Evolutionary conservation across 2,329 filamentous ascomycete genomes (phyloP).

Genomic region (Fusarium devonianum): DNA sequence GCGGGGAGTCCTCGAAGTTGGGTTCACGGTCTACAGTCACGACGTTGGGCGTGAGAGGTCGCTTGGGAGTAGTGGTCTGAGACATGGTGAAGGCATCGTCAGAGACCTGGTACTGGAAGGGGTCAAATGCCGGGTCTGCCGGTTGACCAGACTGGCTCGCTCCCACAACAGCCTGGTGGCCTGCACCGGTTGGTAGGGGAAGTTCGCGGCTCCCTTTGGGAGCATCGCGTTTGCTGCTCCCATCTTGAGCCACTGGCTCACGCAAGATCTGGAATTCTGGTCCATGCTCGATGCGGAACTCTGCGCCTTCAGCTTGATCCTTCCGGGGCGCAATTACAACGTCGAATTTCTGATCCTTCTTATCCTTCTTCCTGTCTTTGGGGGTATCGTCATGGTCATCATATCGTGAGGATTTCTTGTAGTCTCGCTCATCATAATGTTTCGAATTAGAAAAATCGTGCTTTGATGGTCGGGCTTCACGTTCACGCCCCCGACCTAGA

Average conservation of each 20-base stretch:
- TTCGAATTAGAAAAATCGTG: constrained; percentile 42
- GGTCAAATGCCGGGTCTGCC: constrained; percentile 54
- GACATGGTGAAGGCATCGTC: constrained; percentile 61
- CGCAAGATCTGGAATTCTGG: constrained; percentile 40
- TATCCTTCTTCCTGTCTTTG: constrained; percentile 39
- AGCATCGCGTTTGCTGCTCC: constrained; percentile 35
- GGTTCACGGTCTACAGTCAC: constrained; percentile 63
- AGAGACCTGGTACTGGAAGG: constrained; percentile 65
- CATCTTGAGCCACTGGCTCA: constrained; percentile 32
- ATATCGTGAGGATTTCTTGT: constrained; percentile 43
- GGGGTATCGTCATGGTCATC: constrained; percentile 45
- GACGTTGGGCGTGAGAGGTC: constrained; percentile 58
- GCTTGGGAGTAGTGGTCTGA: constrained; percentile 47
- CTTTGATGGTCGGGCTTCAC: constrained; percentile 43
- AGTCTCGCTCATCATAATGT: constrained; percentile 41
- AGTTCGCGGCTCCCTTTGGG: constrained; percentile 41
- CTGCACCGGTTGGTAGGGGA: constrained; percentile 40
- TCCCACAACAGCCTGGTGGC: constrained; percentile 36
- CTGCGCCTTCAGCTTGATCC: constrained; percentile 38
- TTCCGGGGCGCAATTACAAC: constrained; percentile 34
- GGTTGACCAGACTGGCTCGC: constrained; percentile 38
- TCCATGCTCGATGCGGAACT: constrained; percentile 42
- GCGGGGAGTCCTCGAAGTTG: constrained; percentile 52
- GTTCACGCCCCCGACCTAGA: constrained; percentile 32
- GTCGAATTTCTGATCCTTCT: constrained; percentile 37